Percentiles rank a stretch among this genome's conserved stretches.
phyloP scores from a whole-genome alignment of 2,329 filamentous ascomycete species.

The Fusarium proliferatum region DNA sequence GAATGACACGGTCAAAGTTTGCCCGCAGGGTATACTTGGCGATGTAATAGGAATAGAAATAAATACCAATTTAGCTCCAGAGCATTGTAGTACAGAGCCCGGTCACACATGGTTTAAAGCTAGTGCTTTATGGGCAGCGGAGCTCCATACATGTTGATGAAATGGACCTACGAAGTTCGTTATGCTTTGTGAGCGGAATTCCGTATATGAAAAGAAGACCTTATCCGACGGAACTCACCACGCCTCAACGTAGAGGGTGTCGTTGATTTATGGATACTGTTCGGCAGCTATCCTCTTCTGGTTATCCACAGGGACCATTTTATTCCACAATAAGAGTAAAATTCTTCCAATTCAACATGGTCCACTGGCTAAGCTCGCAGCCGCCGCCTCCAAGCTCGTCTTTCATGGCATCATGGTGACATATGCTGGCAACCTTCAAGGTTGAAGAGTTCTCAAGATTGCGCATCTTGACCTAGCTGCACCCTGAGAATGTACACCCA shows the following conservation, averaged over 20 bases:
- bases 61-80: background rate
- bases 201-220: background rate
- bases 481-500: accelerated
- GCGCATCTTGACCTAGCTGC: accelerated
- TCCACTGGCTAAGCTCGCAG: accelerated
- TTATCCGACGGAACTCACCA: background rate
- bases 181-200: background rate
- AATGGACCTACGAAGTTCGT: background rate
- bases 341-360: background rate
- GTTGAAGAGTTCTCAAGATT: background rate
- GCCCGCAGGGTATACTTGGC: background rate
- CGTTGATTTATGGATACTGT: background rate
- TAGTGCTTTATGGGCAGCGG: background rate
- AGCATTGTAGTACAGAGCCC: background rate
- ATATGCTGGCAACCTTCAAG: background rate
- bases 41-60: no score
- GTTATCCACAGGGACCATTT: background rate
- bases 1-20: background rate
- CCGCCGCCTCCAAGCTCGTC: accelerated
- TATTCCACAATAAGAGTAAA: background rate
- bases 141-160: background rate
- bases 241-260: background rate
- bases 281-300: background rate
- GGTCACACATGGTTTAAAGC: background rate
- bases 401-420: background rate